phyloP scores from a whole-genome alignment of 2,329 filamentous ascomycete genomes.

The Pseudogymnoascus sp. region DNA sequence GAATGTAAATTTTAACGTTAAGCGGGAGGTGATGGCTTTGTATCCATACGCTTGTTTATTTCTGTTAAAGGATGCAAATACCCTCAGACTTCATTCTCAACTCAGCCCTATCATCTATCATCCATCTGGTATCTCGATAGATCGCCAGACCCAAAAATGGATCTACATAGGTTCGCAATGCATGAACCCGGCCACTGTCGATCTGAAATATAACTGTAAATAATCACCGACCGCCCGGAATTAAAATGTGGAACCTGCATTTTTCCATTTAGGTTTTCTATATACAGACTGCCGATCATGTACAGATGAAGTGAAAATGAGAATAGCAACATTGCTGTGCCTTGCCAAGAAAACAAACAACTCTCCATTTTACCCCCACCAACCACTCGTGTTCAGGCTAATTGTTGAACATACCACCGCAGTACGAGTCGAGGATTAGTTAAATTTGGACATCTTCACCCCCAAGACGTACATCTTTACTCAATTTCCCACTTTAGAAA shows the following conservation, averaged over 20 bases:
- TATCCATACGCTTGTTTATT: neutral
- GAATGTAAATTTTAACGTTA: neutral
- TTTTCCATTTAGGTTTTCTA: neutral
- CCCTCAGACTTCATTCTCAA: neutral
- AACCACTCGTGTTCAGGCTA: neutral
- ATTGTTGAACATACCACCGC: neutral
- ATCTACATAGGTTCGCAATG: neutral
- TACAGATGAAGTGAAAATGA: neutral
- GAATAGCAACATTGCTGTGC: neutral
- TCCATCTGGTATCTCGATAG: neutral
- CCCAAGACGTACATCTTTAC: neutral
- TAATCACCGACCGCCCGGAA: neutral
- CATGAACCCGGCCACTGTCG: neutral
- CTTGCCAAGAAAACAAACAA: neutral
- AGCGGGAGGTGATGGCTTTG: neutral
- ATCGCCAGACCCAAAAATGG: neutral
- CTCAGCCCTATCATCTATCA: neutral
- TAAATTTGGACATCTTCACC: neutral
- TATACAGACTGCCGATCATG: neutral
- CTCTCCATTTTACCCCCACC: neutral
- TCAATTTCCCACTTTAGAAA: slow-evolving; percentile 29
- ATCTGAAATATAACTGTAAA: neutral
- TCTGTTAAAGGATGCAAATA: neutral
- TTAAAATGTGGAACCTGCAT: neutral
- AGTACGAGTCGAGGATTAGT: neutral